Evolutionary conservation across 140 eudicot genomes (phyloP), one percentile per base, ranked within the genome.

Genomic region (Cichorium intybus): DNA sequence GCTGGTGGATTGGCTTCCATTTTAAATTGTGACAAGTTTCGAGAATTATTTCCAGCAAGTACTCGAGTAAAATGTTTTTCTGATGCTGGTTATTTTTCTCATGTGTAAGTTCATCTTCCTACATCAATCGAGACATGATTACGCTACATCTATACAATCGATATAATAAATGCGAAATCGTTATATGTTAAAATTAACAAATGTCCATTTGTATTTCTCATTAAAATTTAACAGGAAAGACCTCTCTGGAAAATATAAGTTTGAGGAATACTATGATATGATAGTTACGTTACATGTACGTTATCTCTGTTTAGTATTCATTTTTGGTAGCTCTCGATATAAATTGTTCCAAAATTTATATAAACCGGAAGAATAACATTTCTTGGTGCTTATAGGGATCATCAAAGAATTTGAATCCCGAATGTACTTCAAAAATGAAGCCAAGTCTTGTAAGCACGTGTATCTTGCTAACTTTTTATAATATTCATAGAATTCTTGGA

Each of bases 1-100:
- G 88, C 88, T 22, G 84, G 88, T 62, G 88, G 88, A 51, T 71
- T 82, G 75, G 73, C 88, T 74, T 66, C 88, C 22, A 74, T 82
- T 34, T 49, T 78, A 22, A 62, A 78, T 12, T 78, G 82, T 53
- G 79, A 72, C 16, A 78, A 46, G 59, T 72, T 78, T 21, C 53
- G 70, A 63, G 74, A 77, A 60, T 55, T 61, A 27, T 70, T 82
- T 41, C 79, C 75, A 10, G 4, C 60, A 50, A 70, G 31, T 22
- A 71, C 75, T 18, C 61, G 69, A 70, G 84, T 82, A 10, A 82
- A 82, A 73, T 78, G 82, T 34, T 58, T 72, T 43, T 49, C 82
- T 0, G 82, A 78, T 54, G 82, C 75, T 1, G 82, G 82, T 24
- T 78, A 59, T 60, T 78, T 78, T 46, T 75, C 79, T 53, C 75